Base-by-base conservation (phyloP, 2,329 filamentous ascomycete species). In the Lecanicillium sp. region DNA sequence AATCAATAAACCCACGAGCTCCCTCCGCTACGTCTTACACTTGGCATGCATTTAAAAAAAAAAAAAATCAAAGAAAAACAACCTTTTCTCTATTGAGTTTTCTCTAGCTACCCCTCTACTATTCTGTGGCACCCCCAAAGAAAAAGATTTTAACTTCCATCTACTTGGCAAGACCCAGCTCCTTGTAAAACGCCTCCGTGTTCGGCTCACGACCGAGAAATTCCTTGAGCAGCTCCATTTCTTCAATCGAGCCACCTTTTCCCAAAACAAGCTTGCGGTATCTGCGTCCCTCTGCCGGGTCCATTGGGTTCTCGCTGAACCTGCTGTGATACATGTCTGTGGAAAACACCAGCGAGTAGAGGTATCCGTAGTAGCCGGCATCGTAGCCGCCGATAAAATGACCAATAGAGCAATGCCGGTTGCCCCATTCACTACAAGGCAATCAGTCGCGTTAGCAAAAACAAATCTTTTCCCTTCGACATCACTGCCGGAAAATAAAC, bases 301-400 rank as follows among this genome's bases (percentile, higher is more conserved):
- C 75, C 84, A 90, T 88, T 0, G 85, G 85, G 56, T 89, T 70
- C 49, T 75, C 68, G 65, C 82, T 80, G 65, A 92, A 92, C 33
- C 84, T 80, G 0, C 74, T 74, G 62, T 85, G 79, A 68, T 90
- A 94, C 84, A 94, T 90, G 60, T 94, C 85, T 18, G 82, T 75
- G 16, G 80, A 85, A 63, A 89, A 92, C 14, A 92, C 86, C 57
- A 86, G 75, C 1, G 81, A 86, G 46, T 75, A 82, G 25, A 83
- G 63, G 54, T 83, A 83, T 50, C 78, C 78, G 58, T 92, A 92
- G 64, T 90, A 90, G 31, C 85, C 84, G 20, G 85, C 85, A 58
- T 90, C 85, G 53, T 92, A 92, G 2, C 85, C 85, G 38, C 84
- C 84, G 43, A 90, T 85, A 46, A 90, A 68, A 60, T 92, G 85